phyloP scores from a whole-genome alignment of 441 rosid genomes.

The Monsonia emarginata region DNA sequence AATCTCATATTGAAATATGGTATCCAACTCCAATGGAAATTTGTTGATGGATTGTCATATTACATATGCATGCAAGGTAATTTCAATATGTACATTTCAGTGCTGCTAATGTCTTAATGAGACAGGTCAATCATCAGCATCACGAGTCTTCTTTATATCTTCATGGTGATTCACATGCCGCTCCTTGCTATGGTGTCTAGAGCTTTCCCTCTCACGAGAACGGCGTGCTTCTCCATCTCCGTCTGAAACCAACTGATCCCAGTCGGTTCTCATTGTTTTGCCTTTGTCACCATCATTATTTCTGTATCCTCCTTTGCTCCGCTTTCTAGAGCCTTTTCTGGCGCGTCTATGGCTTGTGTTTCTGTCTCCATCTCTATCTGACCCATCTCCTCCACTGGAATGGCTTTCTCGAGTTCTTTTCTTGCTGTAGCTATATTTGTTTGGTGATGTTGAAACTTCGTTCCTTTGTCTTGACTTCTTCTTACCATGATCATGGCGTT shows the following conservation, averaged over 20 bases:
- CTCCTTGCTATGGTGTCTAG: conserved; percentile 9
- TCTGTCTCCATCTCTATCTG: not conserved
- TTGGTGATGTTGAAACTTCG: conserved; percentile 17
- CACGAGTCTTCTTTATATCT: not conserved
- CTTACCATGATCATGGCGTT: not conserved
- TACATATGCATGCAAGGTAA: no score
- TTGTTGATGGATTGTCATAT: no score
- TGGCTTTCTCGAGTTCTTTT: conserved; percentile 7
- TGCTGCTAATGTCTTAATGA: no score
- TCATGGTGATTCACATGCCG: not conserved
- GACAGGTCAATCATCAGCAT: not conserved
- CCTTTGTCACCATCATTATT: not conserved
- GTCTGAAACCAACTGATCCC: conserved; percentile 11
- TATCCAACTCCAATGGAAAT: no score
- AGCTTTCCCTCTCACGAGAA: conserved; percentile 12
- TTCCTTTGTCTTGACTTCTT: conserved; percentile 20
- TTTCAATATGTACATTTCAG: no score
- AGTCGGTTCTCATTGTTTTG: not conserved
- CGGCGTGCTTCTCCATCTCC: conserved; percentile 19
- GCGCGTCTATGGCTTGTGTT: not conserved
- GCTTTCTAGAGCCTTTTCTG: not conserved
- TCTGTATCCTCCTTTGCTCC: not conserved
- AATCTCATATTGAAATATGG: no score
- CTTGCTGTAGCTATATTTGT: conserved; percentile 16
- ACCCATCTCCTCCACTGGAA: conserved; percentile 12